Evolutionary conservation across 169 alveolate species (phyloP), one percentile per base, ranked within the genome.

Genomic region (Eimeria zaria): DNA sequence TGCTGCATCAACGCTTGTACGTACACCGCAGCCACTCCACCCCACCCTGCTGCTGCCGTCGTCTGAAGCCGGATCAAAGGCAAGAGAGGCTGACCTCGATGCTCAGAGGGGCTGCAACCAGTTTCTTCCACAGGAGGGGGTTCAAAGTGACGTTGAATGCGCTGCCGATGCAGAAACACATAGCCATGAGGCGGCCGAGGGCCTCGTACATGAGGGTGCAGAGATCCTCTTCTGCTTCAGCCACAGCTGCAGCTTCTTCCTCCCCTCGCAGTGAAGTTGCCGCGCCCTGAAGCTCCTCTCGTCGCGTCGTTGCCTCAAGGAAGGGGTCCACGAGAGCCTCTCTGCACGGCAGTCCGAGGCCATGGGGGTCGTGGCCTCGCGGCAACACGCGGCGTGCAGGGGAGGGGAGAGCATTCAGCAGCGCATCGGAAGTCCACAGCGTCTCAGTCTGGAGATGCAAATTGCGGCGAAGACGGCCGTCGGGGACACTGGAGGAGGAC

Each of bases 141-240:
- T 98, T 98, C 81, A 98, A 90, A 18, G 98, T 98, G 41, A 98
- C 97, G 90, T 98, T 98, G 81, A 98, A 89, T 8, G 99, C 98
- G 58, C 98, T 97, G 81, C 98, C 98, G 91, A 98, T 98, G 91
- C 98, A 97, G 85, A 97, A 97, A 90, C 99, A 98, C 98, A 98
- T 98, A 24, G 99, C 99, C 97, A 98, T 97, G n/a, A 98, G 97
- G 91, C 99, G 98, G 39, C 99, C 99, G 93, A 98, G 97, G 36
- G 99, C 97, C 91, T 98, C 99, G 95, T 98, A 98, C 99, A 98
- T 98, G 73, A 97, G 95, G 81, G 97, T 97, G 96, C 96, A 98
- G 96, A 96, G 88, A 64, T 27, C 46, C 94, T 18, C 96, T 53
- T 76, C 97, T 46, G 96, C 95, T 33, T 89, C 96, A 62, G 94